Base-by-base conservation (phyloP, 306 rosid genomes). In the Nissolia schottii region DNA sequence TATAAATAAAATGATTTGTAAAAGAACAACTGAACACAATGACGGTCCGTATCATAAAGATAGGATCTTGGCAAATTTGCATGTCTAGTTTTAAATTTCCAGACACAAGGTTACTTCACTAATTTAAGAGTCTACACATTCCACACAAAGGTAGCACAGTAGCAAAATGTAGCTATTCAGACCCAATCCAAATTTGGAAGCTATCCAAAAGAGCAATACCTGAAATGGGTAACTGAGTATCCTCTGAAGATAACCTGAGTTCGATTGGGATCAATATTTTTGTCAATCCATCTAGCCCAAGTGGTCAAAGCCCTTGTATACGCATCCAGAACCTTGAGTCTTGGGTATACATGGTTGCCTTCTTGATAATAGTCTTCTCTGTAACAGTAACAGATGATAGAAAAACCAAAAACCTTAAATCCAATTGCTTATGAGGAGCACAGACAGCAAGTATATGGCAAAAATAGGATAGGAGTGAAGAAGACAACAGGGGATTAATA, bases 351-450 rank as follows among this genome's bases (percentile, higher is more conserved):
- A 34, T 71, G 55, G 67, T 89, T 76, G 15, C 99, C 99, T 95
- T 89, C 99, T 84, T 95, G 96, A 83, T 91, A 91, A 80, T 91
- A 91, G 66, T 91, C 90, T 83, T 91, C 96, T 34, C 99, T 95
- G 86, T 71, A 38, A 65, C 29, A 64, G 24, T 77, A 66, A 25
- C 83, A 71, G 48, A 54, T 41, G 29, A 38, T 8, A 51, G 15
- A 53, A 74, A 43, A 57, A 61, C 54, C 2, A 62, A 50, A 43
- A 77, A n/a, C 29, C 67, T 75, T 6, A 64, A 14, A 16, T 50
- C 27, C 64, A 48, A 34, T 37, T 67, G 70, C 69, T 37, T 15
- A 40, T 24, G 19, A n/a, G 24, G 25, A 63, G 58, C 4, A 13
- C 64, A 74, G 32, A 55, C 14, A 4, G 55, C 31, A 27, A 45